Evolutionary conservation across 805 yeast species (phyloP).

Genomic region (Ogataea trehaloabstinens): DNA sequence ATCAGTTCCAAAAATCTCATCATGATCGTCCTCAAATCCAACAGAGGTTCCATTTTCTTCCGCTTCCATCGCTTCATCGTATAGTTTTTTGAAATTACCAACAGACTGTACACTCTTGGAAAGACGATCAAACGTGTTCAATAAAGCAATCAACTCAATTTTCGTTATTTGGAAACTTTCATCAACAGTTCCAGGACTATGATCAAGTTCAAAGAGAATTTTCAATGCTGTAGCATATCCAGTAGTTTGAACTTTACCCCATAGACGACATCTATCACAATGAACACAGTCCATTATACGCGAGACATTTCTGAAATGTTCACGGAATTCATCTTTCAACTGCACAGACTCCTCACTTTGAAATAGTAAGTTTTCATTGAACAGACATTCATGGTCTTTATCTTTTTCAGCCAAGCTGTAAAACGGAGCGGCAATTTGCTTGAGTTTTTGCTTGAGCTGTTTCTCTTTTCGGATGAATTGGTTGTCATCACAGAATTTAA

Average conservation of each 20-base stretch:
- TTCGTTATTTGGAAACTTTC: slow-evolving; percentile 46
- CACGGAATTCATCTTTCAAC: slow-evolving; percentile 81
- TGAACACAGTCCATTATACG: slow-evolving; percentile 98
- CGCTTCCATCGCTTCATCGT: slow-evolving; percentile 32
- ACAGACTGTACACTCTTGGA: slow-evolving; percentile 81
- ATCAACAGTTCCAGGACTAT: slow-evolving; percentile 32
- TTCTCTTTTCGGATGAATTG: slow-evolving; percentile 30
- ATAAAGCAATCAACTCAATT: slow-evolving; percentile 83
- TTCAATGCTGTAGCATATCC: slow-evolving; percentile 98
- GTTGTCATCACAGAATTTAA: slow-evolving; percentile 28
- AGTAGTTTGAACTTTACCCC: slow-evolving; percentile 97
- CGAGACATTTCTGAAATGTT: slow-evolving; percentile 84
- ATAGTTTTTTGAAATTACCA: slow-evolving; percentile 62
- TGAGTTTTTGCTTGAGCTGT: slow-evolving; percentile 27
- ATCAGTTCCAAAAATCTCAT: not conserved
- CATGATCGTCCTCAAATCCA: slow-evolving; percentile 5
- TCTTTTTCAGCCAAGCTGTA: slow-evolving; percentile 20
- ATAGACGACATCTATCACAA: slow-evolving; percentile 93
- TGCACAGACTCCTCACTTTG: slow-evolving; percentile 46
- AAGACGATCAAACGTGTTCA: slow-evolving; percentile 90
- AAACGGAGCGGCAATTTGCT: slow-evolving; percentile 31
- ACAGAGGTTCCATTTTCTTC: slow-evolving; percentile 25
- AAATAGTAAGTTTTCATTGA: slow-evolving; percentile 47
- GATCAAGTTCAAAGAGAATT: slow-evolving; percentile 72
- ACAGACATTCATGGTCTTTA: slow-evolving; percentile 25